Evolutionary conservation across 2,329 filamentous ascomycete species (phyloP).

Genomic region (Penicillium expansum): DNA sequence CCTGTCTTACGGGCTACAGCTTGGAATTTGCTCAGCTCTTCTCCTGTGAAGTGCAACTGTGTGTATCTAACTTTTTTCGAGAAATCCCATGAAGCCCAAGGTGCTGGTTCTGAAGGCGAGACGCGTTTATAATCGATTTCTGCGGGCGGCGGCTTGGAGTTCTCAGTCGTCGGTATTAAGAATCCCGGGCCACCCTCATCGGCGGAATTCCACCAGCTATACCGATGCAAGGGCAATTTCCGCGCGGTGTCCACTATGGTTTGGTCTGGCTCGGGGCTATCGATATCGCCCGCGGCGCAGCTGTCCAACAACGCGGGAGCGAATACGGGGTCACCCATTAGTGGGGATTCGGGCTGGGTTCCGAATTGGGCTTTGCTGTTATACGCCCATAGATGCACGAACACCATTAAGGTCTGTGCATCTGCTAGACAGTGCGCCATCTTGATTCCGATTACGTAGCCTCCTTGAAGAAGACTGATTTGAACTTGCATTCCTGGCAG

Average conservation of each 20-base stretch:
- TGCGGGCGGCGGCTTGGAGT: not conserved
- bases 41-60: slow-evolving; percentile 1
- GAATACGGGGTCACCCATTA: not conserved
- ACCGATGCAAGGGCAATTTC: slow-evolving; percentile 1
- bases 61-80: not conserved
- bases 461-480: slow-evolving; percentile 43
- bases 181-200: not conserved
- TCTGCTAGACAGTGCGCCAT: slow-evolving; percentile 49
- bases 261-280: not conserved
- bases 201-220: slow-evolving; percentile 4
- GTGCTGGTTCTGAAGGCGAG: slow-evolving; percentile 1
- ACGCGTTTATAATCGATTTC: not conserved
- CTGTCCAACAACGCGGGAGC: not conserved
- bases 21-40: not conserved
- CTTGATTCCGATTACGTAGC: slow-evolving; percentile 43
- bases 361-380: slow-evolving; percentile 37
- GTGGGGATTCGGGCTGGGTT: not conserved
- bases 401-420: slow-evolving; percentile 44
- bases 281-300: slow-evolving; percentile 1
- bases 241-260: not conserved
- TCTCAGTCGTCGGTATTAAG: not conserved
- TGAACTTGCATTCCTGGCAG: slow-evolving; percentile 31
- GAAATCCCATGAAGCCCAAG: slow-evolving; percentile 4
- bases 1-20: not conserved
- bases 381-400: slow-evolving; percentile 45